A percentile compares a stretch with the other conserved stretches of the same genome.
Conservation (phyloP, 768 basidiomycete species). For the Dictyophora rubrovolvata region DNA sequence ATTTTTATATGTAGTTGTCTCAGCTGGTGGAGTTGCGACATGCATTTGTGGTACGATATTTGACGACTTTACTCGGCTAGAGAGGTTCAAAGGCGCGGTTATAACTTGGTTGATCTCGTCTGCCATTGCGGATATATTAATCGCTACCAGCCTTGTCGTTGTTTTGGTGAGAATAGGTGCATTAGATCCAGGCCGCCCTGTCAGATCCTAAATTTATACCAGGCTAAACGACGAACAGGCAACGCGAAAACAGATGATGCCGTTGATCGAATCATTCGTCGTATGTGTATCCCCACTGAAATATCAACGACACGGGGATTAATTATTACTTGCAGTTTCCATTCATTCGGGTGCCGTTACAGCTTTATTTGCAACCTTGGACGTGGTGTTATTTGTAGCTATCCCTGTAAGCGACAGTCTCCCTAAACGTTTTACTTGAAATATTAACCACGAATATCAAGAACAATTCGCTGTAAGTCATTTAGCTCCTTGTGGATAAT, state of each 20-base stretch:
- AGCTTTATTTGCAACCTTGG: slow-evolving; percentile 25
- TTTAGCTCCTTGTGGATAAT: not conserved
- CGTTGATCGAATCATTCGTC: slow-evolving; percentile 33
- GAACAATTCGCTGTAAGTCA: not conserved
- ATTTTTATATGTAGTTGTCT: not conserved
- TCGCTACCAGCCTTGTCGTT: slow-evolving; percentile 31
- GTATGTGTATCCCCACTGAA: slow-evolving; percentile 17
- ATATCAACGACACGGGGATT: not conserved
- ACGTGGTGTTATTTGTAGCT: slow-evolving; percentile 19
- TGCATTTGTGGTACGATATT: slow-evolving; percentile 19
- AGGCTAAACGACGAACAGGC: not conserved
- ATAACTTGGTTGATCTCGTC: slow-evolving; percentile 34
- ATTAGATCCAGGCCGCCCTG: not conserved
- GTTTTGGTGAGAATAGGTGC: slow-evolving; percentile 25
- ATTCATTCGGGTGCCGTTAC: slow-evolving; percentile 28
- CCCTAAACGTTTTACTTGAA: not conserved
- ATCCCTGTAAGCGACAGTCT: not conserved
- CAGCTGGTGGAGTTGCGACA: slow-evolving; percentile 28
- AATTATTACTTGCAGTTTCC: slow-evolving; percentile 13
- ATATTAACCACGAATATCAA: not conserved
- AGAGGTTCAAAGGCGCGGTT: slow-evolving; percentile 22
- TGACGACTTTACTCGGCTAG: slow-evolving; percentile 21
- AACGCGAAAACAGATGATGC: slow-evolving; percentile 26
- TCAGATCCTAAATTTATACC: not conserved
- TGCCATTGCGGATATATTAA: slow-evolving; percentile 36